These are phyloP conservation scores for Metschnikowia borealis DNA, from an alignment of 805 yeast species.

Conservation along the genomic window DNA sequence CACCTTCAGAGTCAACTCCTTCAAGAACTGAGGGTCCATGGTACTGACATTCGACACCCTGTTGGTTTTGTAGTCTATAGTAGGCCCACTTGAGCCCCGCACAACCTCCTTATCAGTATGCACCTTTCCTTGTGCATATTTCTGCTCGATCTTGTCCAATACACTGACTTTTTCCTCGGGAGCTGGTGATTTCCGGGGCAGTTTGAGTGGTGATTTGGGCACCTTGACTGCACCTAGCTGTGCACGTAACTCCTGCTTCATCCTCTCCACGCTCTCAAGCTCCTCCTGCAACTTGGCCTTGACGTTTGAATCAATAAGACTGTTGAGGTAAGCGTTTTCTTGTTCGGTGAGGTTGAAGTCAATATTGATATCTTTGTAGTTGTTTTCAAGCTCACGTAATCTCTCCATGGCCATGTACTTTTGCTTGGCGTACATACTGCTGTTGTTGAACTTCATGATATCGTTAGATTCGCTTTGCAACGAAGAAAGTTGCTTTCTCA, in stretches of 20 bases:
- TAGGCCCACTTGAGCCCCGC: conserved; percentile 17
- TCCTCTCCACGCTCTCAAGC: conserved; percentile 38
- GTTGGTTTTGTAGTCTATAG: conserved; percentile 26
- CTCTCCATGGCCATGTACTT: conserved; percentile 68
- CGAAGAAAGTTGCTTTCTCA: conserved; percentile 55
- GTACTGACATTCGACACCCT: conserved; percentile 34
- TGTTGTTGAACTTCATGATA: conserved; percentile 63
- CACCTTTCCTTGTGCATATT: conserved; percentile 44
- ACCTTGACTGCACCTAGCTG: conserved; percentile 27
- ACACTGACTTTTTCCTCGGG: conserved; percentile 8
- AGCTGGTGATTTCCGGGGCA: conserved; percentile 12
- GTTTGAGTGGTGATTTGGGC: conserved; percentile 2
- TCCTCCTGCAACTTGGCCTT: conserved; percentile 39
- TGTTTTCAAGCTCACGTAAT: conserved; percentile 62
- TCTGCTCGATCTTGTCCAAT: conserved; percentile 38
- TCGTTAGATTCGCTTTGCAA: conserved; percentile 75
- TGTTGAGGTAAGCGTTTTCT: conserved; percentile 14
- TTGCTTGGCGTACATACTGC: conserved; percentile 55
- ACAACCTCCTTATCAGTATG: conserved; percentile 11
- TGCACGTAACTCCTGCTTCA: conserved; percentile 37
- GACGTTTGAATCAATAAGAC: conserved; percentile 29
- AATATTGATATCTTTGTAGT: conserved; percentile 62
- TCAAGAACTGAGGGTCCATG: conserved; percentile 48
- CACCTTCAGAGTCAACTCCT: conserved; percentile 51
- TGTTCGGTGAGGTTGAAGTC: conserved; percentile 36